Percentiles rank a stretch among this genome's conserved stretches.
Conservation (phyloP, 306 rosid genomes). For the Begonia fuchsioides region DNA sequence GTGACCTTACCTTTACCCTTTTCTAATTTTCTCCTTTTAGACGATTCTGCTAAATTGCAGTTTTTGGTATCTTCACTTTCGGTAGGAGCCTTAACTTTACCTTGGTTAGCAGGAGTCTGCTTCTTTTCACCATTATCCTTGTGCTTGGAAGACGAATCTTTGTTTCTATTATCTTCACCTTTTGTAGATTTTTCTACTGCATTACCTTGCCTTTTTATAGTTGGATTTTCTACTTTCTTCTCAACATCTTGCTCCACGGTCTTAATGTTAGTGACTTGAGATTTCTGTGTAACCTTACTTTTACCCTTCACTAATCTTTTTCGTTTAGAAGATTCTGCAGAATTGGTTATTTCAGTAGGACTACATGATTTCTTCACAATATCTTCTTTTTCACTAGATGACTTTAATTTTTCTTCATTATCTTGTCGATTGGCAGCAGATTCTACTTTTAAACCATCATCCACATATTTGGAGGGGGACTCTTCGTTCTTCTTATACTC, state of each 20-base stretch:
- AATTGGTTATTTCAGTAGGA: too few relatives aligned
- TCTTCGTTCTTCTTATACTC: constrained; percentile 1
- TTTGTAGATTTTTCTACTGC: background rate
- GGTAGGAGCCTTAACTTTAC: constrained; percentile 6
- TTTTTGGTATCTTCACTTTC: background rate
- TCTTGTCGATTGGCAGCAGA: constrained; percentile 6
- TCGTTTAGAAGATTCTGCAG: too few relatives aligned
- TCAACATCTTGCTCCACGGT: constrained; percentile 5
- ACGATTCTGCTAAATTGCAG: too few relatives aligned
- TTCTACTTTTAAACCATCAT: background rate
- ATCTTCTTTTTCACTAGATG: constrained; percentile 25
- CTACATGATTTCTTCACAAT: background rate
- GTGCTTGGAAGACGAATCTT: background rate
- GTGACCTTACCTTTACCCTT: too few relatives aligned
- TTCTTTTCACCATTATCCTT: constrained; percentile 2
- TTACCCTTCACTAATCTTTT: too few relatives aligned
- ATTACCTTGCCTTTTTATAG: background rate
- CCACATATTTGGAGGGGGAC: background rate
- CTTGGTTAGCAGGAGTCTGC: constrained; percentile 5
- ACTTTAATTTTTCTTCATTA: background rate
- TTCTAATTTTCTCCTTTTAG: too few relatives aligned
- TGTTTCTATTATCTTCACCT: constrained; percentile 4
- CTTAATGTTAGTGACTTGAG: background rate
- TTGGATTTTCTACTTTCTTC: constrained; percentile 2
- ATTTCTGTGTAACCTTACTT: too few relatives aligned